phyloP scores from a whole-genome alignment of 495 filamentous ascomycete genomes.

The Choiromyces venosus region DNA sequence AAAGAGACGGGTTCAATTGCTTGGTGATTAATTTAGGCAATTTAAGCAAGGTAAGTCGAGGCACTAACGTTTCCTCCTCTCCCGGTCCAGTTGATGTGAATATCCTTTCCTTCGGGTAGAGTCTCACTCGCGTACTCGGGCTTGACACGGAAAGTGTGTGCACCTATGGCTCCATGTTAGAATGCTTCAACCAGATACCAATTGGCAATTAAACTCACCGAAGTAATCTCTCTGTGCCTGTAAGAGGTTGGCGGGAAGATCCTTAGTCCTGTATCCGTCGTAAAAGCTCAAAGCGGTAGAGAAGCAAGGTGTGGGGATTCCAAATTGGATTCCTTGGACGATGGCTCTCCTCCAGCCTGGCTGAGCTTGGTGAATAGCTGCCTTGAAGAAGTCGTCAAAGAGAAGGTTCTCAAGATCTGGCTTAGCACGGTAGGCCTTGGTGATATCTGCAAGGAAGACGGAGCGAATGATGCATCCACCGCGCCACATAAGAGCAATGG shows the following conservation, averaged over 20 bases:
- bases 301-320: constrained; percentile 93
- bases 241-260: constrained; percentile 93
- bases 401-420: constrained; percentile 95
- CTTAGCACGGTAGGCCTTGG: constrained; percentile 87
- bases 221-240: constrained; percentile 99
- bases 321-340: constrained; percentile 81
- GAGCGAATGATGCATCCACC: constrained; percentile 99
- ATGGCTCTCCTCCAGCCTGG: constrained; percentile 93
- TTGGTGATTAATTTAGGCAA: constrained; percentile 56
- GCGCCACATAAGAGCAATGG: constrained; percentile 99
- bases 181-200: not conserved
- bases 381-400: constrained; percentile 99
- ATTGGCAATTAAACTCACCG: constrained; percentile 37
- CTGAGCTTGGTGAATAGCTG: constrained; percentile 95
- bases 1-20: constrained; percentile 5
- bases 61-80: constrained; percentile 94
- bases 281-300: constrained; percentile 95
- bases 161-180: constrained; percentile 50
- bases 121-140: constrained; percentile 75
- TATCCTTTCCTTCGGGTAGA: constrained; percentile 80
- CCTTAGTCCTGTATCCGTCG: constrained; percentile 91
- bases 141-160: constrained; percentile 98
- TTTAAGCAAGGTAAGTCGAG: constrained; percentile 93
- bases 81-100: constrained; percentile 99
- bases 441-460: constrained; percentile 99